These are phyloP conservation scores for Metschnikowia amazonensis DNA, from an alignment of 805 yeast species.

Conservation along the genomic window DNA sequence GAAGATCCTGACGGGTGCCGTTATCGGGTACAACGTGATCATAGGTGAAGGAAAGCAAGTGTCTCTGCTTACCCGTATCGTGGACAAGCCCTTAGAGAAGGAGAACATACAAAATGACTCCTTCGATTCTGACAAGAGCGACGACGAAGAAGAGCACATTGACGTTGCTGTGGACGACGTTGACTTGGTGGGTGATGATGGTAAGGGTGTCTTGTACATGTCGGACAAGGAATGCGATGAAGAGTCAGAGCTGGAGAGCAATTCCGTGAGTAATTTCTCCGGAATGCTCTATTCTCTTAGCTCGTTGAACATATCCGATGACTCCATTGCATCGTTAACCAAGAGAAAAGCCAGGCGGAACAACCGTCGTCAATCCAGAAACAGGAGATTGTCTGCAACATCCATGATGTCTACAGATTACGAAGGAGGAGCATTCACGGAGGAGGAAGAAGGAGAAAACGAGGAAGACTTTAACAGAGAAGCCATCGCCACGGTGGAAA, in stretches of 20 bases:
- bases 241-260: conserved; percentile 39
- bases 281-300: conserved; percentile 48
- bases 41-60: conserved; percentile 54
- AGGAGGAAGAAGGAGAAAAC: conserved; percentile 28
- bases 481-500: conserved; percentile 88
- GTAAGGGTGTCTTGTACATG: conserved; percentile 47
- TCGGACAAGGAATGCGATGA: conserved; percentile 40
- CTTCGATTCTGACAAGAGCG: conserved; percentile 40
- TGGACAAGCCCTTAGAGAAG: conserved; percentile 43
- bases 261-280: conserved; percentile 29
- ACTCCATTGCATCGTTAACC: conserved; percentile 51
- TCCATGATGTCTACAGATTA: conserved; percentile 46
- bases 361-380: conserved; percentile 22
- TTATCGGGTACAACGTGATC: conserved; percentile 71
- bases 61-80: conserved; percentile 49
- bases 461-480: conserved; percentile 82
- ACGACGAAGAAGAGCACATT: conserved; percentile 24
- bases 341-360: conserved; percentile 42
- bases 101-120: conserved; percentile 28
- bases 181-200: conserved; percentile 46
- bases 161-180: conserved; percentile 12
- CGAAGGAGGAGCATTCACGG: conserved; percentile 32
- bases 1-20: conserved; percentile 61
- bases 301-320: conserved; percentile 52
- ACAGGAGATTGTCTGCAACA: conserved; percentile 35